Percentiles rank a stretch among this genome's conserved stretches.
Evolutionary conservation across 306 rosid genomes (phyloP).

Genomic region (Castanea crenata): DNA sequence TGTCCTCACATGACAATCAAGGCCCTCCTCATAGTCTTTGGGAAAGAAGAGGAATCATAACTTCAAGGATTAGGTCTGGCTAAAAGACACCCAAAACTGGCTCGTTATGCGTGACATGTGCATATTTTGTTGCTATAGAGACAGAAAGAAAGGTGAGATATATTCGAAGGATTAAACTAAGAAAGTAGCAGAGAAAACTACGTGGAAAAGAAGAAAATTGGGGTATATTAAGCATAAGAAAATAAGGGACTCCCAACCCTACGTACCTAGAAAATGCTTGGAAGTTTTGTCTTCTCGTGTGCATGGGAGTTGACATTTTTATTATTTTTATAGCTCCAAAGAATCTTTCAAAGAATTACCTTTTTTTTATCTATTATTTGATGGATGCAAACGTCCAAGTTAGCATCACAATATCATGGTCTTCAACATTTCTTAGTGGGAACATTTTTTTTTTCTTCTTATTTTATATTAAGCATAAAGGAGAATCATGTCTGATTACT

Average conservation of each 20-base stretch:
- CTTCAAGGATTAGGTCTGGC: slow-evolving; percentile 50
- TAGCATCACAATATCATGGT: slow-evolving; percentile 27
- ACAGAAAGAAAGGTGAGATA: slow-evolving; percentile 24
- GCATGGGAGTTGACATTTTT: slow-evolving; percentile 33
- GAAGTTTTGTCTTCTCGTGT: slow-evolving; percentile 37
- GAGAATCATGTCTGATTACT: slow-evolving; percentile 51
- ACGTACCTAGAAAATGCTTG: slow-evolving; percentile 6
- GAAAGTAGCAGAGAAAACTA: not conserved
- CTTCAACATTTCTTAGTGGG: slow-evolving; percentile 1
- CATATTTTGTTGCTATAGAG: slow-evolving; percentile 3
- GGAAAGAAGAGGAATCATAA: slow-evolving; percentile 40
- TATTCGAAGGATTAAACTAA: slow-evolving; percentile 10
- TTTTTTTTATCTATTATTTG: slow-evolving; percentile 27
- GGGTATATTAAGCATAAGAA: not conserved
- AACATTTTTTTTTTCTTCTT: not conserved
- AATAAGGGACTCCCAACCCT: not conserved
- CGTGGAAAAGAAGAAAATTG: not conserved
- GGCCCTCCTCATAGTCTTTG: slow-evolving; percentile 6
- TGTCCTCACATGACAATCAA: slow-evolving; percentile 31
- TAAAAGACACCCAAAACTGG: slow-evolving; percentile 48
- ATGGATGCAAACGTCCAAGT: slow-evolving; percentile 44
- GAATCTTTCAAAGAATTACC: slow-evolving; percentile 51
- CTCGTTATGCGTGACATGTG: slow-evolving; percentile 30
- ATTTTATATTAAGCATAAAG: slow-evolving; percentile 28
- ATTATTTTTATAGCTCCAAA: slow-evolving; percentile 16